Evolutionary conservation across 148 eudicot species (phyloP).

Genomic region (Gaultheria prostrata): DNA sequence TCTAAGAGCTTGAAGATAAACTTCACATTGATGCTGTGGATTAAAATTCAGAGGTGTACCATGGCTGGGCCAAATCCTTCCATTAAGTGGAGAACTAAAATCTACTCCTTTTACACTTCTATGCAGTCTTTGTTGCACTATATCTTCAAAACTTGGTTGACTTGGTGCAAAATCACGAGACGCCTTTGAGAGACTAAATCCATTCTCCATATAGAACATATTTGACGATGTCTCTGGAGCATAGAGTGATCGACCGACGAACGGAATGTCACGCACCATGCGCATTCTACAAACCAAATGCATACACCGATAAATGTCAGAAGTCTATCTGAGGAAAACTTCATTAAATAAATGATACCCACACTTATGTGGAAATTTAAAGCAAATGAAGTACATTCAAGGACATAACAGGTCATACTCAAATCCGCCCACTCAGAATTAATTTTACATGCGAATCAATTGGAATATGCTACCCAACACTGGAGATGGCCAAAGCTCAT

Average conservation of each 20-base stretch:
- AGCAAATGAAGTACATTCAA: not conserved
- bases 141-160: slow-evolving; percentile 19
- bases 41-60: slow-evolving; percentile 17
- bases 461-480: not conserved
- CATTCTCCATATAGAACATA: slow-evolving; percentile 21
- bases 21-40: slow-evolving; percentile 23
- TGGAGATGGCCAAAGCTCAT: not conserved
- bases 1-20: slow-evolving; percentile 42
- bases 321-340: not conserved
- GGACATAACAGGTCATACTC: not conserved
- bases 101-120: slow-evolving; percentile 11
- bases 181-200: slow-evolving; percentile 20
- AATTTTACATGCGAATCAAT: not conserved
- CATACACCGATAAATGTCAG: not conserved
- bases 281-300: slow-evolving; percentile 27
- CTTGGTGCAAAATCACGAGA: slow-evolving; percentile 16
- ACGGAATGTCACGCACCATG: not conserved
- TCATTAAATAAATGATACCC: not conserved
- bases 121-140: slow-evolving; percentile 15
- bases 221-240: slow-evolving; percentile 21
- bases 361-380: not conserved
- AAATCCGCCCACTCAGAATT: not conserved
- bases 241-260: slow-evolving; percentile 11
- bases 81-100: slow-evolving; percentile 3
- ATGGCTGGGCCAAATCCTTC: slow-evolving; percentile 21